Percentiles rank a stretch among this genome's conserved stretches.
These are phyloP conservation scores for Coemansia sp. DNA, from an alignment of 192 early-diverging fungal genomes.

Conservation along the genomic window DNA sequence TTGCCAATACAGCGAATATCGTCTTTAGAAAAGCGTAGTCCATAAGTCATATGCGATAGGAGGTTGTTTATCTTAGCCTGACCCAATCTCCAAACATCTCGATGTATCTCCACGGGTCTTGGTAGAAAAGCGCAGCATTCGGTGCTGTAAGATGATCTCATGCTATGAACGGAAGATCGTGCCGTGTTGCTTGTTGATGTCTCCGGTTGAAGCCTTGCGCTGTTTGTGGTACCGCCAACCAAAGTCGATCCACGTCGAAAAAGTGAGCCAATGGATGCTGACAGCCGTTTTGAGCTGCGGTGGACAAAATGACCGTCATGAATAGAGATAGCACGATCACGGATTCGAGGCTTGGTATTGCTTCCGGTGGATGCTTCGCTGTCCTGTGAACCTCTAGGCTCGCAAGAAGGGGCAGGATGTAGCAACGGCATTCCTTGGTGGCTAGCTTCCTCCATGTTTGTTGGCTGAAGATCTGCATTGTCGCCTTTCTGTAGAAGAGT, in stretches of 20 bases:
- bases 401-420: background rate
- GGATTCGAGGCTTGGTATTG: background rate
- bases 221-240: background rate
- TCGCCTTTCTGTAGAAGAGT: background rate
- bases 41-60: slow-evolving; percentile 26
- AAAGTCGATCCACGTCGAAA: slow-evolving; percentile 20
- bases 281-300: slow-evolving; percentile 41
- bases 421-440: background rate
- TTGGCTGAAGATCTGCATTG: background rate
- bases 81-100: slow-evolving; percentile 18
- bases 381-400: background rate
- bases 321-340: slow-evolving; percentile 24
- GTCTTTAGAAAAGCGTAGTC: slow-evolving; percentile 14
- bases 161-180: background rate
- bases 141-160: background rate
- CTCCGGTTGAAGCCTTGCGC: background rate
- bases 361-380: background rate
- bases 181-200: background rate
- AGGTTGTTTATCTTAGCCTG: slow-evolving; percentile 14
- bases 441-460: background rate
- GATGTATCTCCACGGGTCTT: slow-evolving; percentile 4
- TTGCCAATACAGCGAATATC: background rate
- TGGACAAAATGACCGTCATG: slow-evolving; percentile 26
- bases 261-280: slow-evolving; percentile 27
- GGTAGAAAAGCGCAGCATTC: background rate